phyloP scores from a whole-genome alignment of 1,284 basidiomycete genomes.

The Ustanciosporium gigantosporum region DNA sequence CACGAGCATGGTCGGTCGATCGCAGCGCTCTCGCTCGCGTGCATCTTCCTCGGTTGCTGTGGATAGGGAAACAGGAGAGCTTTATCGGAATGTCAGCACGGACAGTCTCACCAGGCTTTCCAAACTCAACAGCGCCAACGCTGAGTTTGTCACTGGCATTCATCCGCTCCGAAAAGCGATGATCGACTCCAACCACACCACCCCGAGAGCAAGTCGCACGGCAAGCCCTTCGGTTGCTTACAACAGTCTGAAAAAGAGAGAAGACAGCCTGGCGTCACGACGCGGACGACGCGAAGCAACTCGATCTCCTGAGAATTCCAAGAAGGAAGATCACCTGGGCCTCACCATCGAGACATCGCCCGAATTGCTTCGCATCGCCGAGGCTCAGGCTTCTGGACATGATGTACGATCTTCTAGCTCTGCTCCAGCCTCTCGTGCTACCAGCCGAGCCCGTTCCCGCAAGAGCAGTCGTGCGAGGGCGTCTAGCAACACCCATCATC shows the following conservation, averaged over 20 bases:
- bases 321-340: constrained; percentile 13
- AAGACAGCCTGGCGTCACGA: constrained; percentile 9
- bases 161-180: constrained; percentile 32
- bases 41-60: constrained; percentile 21
- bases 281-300: constrained; percentile 5
- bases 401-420: constrained; percentile 12
- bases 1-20: constrained; percentile 17
- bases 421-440: constrained; percentile 24
- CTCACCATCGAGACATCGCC: constrained; percentile 39
- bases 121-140: constrained; percentile 15
- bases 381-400: constrained; percentile 4
- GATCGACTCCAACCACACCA: constrained; percentile 39
- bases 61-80: constrained; percentile 8
- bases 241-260: constrained; percentile 26
- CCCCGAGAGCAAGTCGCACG: constrained; percentile 37
- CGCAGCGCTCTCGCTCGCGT: constrained; percentile 18
- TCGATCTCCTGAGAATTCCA: constrained; percentile 1
- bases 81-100: constrained; percentile 13
- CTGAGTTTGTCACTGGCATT: constrained; percentile 27
- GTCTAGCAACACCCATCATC: constrained; percentile 13
- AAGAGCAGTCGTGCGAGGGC: constrained; percentile 17
- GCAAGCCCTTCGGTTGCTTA: constrained; percentile 18
- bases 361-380: constrained; percentile 22
- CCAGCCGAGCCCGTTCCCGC: constrained; percentile 34
- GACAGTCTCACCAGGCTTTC: constrained; percentile 20